A percentile compares a stretch with the other conserved stretches of the same genome.
These are phyloP conservation scores for Hypoxylon lienhwacheense DNA, from an alignment of 495 filamentous ascomycete species.

Conservation along the genomic window DNA sequence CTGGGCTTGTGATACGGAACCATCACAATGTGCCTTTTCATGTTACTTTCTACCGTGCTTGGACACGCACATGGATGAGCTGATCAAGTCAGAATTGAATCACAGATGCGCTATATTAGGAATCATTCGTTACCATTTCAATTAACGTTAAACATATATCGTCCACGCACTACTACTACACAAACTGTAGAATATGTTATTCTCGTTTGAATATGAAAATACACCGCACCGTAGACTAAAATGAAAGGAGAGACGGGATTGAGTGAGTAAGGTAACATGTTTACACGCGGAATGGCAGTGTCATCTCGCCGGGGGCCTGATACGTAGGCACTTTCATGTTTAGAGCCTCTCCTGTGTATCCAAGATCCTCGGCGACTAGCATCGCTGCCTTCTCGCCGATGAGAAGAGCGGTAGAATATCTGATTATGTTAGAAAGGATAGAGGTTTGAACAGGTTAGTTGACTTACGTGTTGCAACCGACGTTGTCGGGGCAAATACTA, in stretches of 20 bases:
- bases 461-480: constrained; percentile 75
- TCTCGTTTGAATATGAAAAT: constrained; percentile 10
- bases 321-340: constrained; percentile 74
- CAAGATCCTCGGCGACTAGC: constrained; percentile 73
- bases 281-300: constrained; percentile 38
- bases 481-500: constrained; percentile 80
- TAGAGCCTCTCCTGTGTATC: constrained; percentile 71
- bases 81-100: no score
- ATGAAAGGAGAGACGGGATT: constrained; percentile 1
- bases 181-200: no score
- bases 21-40: no score
- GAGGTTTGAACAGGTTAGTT: not conserved
- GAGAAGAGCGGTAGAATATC: constrained; percentile 70
- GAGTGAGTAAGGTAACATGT: not conserved
- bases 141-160: no score
- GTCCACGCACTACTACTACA: no score
- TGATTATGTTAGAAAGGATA: constrained; percentile 8
- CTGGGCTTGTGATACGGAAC: no score
- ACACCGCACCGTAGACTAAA: constrained; percentile 2
- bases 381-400: constrained; percentile 83
- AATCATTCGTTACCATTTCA: no score
- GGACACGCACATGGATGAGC: no score
- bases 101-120: no score
- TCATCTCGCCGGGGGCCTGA: constrained; percentile 58
- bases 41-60: no score